These are phyloP conservation scores for Catenaria anguillulae DNA, from an alignment of 371 early-diverging fungal genomes.

Conservation along the genomic window DNA sequence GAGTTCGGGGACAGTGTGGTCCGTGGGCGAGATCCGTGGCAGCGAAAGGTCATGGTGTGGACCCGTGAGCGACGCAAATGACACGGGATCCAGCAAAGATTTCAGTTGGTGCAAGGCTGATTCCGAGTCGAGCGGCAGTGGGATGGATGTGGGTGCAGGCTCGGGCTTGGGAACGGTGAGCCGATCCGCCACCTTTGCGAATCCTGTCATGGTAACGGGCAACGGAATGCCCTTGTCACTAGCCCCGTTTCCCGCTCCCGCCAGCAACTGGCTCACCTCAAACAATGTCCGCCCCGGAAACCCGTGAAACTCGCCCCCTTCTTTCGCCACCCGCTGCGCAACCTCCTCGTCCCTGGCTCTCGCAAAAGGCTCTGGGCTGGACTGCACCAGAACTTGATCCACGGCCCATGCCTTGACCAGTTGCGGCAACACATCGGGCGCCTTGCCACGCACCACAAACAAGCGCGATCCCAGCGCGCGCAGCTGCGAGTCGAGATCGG, in stretches of 20 bases:
- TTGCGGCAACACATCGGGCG: not conserved
- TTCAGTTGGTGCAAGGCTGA: not conserved
- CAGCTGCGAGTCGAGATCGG: not conserved
- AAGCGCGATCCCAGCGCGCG: not conserved
- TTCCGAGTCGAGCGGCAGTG: too few relatives aligned
- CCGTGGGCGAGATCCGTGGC: not conserved
- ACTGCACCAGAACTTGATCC: not conserved
- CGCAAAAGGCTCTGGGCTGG: not conserved
- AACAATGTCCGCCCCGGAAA: not conserved
- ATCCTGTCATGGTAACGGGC: not conserved
- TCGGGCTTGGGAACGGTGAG: not conserved
- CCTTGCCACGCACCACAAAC: constrained; percentile 1
- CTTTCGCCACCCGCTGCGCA: not conserved
- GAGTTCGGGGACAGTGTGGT: not conserved
- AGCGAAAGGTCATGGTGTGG: constrained; percentile 10
- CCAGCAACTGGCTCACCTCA: not conserved
- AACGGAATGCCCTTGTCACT: not conserved
- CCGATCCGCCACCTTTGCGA: not conserved
- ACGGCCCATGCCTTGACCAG: not conserved
- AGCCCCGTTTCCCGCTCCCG: not conserved
- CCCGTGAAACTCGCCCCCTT: not conserved
- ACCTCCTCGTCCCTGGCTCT: not conserved
- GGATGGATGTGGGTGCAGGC: not conserved
- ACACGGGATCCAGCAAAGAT: not conserved
- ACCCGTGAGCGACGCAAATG: constrained; percentile 7